A percentile compares a stretch with the other conserved stretches of the same genome.
These are phyloP conservation scores for Calonectria honghensis DNA, from an alignment of 2,329 filamentous ascomycete species.

Conservation along the genomic window DNA sequence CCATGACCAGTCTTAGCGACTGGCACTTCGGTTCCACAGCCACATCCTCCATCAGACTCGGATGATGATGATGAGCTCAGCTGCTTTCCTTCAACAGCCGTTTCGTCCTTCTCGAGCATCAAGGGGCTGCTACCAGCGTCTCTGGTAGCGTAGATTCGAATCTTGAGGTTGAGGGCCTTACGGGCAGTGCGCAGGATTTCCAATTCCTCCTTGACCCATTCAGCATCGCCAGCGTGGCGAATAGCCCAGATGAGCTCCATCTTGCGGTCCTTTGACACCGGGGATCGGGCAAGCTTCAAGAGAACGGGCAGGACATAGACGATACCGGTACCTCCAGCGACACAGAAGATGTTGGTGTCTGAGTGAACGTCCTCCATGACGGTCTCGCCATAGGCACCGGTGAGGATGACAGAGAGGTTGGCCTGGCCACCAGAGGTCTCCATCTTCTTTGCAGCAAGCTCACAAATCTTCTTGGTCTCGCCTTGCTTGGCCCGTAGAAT, in stretches of 20 bases:
- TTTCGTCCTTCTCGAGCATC: constrained; percentile 49
- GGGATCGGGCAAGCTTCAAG: constrained; percentile 57
- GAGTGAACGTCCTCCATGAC: constrained; percentile 65
- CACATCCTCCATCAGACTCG: constrained; percentile 48
- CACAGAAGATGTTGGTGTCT: constrained; percentile 63
- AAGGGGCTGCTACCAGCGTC: constrained; percentile 59
- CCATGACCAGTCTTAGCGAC: constrained; percentile 57
- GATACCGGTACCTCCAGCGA: constrained; percentile 64
- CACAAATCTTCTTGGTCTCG: constrained; percentile 74
- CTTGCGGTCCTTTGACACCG: constrained; percentile 68
- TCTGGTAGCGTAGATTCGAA: constrained; percentile 77
- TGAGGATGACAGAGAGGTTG: constrained; percentile 75
- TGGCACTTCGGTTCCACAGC: constrained; percentile 55
- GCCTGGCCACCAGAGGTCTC: constrained; percentile 49
- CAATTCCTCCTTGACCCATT: constrained; percentile 77
- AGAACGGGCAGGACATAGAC: constrained; percentile 63
- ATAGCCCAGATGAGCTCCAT: constrained; percentile 81
- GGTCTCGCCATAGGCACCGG: constrained; percentile 77
- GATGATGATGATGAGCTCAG: constrained; percentile 54
- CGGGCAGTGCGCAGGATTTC: constrained; percentile 64
- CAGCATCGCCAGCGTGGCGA: constrained; percentile 70
- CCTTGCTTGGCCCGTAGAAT: constrained; percentile 75
- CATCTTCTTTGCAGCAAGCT: constrained; percentile 63
- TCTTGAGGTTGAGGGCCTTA: constrained; percentile 65
- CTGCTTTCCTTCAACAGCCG: constrained; percentile 39